Evolutionary conservation across 768 basidiomycete genomes (phyloP).

Genomic region (Amanita pseudoporphyria): DNA sequence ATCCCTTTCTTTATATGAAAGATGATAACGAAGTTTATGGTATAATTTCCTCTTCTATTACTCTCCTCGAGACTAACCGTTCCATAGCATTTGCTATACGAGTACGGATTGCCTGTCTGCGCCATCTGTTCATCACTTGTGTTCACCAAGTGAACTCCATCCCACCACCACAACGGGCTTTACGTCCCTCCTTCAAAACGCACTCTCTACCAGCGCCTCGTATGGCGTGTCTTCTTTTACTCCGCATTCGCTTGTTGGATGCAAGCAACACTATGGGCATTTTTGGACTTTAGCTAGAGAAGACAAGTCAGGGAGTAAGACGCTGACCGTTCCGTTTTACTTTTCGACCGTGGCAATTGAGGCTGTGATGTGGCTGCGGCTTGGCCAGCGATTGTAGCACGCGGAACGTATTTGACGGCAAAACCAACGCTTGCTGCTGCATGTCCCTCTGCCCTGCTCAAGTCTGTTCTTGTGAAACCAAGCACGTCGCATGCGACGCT

Average conservation of each 20-base stretch:
- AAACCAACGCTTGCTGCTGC: constrained; percentile 36
- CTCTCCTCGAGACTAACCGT: too few species aligned
- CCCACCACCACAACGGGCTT: constrained; percentile 47
- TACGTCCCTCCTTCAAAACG: constrained; percentile 59
- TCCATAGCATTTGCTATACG: too few species aligned
- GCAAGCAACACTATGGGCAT: constrained; percentile 29
- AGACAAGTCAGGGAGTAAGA: constrained; percentile 18
- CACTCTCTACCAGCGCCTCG: constrained; percentile 51
- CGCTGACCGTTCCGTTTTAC: constrained; percentile 28
- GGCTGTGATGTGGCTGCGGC: constrained; percentile 39
- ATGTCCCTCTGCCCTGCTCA: constrained; percentile 43
- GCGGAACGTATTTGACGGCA: too few species aligned
- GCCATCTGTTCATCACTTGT: constrained; percentile 14
- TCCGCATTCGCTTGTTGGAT: too few species aligned
- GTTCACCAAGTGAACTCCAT: constrained; percentile 43
- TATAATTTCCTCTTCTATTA: too few species aligned
- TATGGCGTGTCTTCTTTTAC: constrained; percentile 41
- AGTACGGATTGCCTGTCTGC: not conserved
- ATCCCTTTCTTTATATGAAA: too few species aligned
- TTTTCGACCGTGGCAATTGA: constrained; percentile 35
- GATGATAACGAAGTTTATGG: too few species aligned
- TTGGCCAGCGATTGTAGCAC: constrained; percentile 45
- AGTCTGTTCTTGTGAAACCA: too few species aligned
- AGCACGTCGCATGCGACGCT: too few species aligned
- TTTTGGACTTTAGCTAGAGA: constrained; percentile 34